Base-by-base conservation (phyloP, 2,329 filamentous ascomycete genomes). In the Sporothrix brunneoviolacea region DNA sequence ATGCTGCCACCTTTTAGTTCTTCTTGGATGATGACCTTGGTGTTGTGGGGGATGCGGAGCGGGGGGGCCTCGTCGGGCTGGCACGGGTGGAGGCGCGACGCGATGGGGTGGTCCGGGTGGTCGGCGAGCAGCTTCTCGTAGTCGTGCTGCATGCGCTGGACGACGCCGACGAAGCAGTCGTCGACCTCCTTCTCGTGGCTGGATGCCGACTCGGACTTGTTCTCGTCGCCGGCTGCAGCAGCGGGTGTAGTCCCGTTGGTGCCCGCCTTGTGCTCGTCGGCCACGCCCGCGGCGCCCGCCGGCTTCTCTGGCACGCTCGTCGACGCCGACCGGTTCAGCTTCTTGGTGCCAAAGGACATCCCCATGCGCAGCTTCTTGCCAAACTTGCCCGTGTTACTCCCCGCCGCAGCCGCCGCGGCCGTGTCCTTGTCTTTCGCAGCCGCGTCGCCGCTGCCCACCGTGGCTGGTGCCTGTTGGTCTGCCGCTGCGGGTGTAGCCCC, bases 311-410 rank as follows among this genome's bases (percentile, higher is more conserved):
- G 79, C 6, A 77, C 77, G 22, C 78, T 79, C 0, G 79, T 79
- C 4, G 83, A 83, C 4, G 77, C 72, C 19, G 83, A 84, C 15
- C 88, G 80, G 12, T 82, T 82, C 13, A 91, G 74, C 67, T 95
- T 95, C 72, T 94, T 96, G 61, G 84, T 85, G 58, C 84, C 83
- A 61, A 91, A 90, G 1, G 84, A 82, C 58, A 79, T 79, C 67
- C 77, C 78, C 80, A 88, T 85, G 42, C 86, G 82, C 66, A 95
- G 91, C 60, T 88, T 88, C 70, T 91, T 93, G 38, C 86, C 82
- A 64, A 95, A 94, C 6, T 19, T 28, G 24, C 15, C 39, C 39
- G 12, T 2, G 22, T 9, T 15, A 6, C 5, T 35, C 4, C 37
- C 18, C 4, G 44, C 38, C 3, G 48, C 18, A 1, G 32, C 24